Evolutionary conservation across 1,284 basidiomycete genomes (phyloP), one percentile per base, ranked within the genome.

Genomic region (Tilletia caries): DNA sequence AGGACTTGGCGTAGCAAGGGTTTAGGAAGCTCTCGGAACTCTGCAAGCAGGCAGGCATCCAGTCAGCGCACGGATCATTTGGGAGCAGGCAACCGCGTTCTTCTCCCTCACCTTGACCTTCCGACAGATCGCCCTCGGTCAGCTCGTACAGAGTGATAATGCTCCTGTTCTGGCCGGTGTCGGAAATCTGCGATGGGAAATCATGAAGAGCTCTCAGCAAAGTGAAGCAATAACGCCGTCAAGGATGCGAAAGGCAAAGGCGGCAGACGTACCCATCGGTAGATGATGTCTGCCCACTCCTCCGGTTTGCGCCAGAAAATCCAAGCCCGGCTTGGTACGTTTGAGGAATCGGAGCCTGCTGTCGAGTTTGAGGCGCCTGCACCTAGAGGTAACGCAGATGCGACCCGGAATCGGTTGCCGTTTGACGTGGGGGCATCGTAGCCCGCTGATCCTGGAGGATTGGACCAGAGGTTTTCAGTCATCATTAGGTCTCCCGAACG

Each of bases 91-190:
- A 13, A 54, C 25, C 13, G 25, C 3, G 20, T 29, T 2, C 6
- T 18, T 6, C n/a, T 8, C 3, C 25, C 43, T 46, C 34, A 73
- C 74, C 74, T 71, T 73, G 73, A 41, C 66, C 69, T 48, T 62
- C 58, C 1, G 58, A 62, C 62, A 86, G 74, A 65, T 86, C 85
- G n/a, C 86, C 86, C 66, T 87, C 85, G 0, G 84, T 85, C 25
- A 88, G 79, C 76, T 88, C 87, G 73, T 86, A 87, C 65, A 87
- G 84, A 0, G 87, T 88, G 84, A 88, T 84, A 76, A 88, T 86
- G 37, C 83, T 84, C 48, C 84, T 83, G 32, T 83, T 85, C 72
- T 86, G 83, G 0, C 87, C 87, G 32, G 85, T 86, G 20, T 84
- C 84, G n/a, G 83, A 83, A 37, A 86, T 79, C 85, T 86, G 23